phyloP scores from a whole-genome alignment of 345 rosid genomes.

The Turritis glabra region DNA sequence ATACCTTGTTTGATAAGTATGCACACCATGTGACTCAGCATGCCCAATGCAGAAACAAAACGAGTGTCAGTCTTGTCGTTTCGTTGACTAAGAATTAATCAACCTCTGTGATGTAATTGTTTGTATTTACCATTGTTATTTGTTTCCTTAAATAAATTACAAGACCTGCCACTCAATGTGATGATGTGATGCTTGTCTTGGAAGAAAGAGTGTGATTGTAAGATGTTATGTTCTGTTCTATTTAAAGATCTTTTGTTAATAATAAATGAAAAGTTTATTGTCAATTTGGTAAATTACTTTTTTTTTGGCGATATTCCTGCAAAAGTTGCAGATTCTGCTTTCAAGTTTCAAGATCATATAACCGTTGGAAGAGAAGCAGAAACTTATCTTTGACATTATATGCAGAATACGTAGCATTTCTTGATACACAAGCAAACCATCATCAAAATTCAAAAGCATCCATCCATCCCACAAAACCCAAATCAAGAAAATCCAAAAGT shows the following conservation, averaged over 20 bases:
- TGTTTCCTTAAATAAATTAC: constrained; percentile 5
- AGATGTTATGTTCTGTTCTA: not conserved
- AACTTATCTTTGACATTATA: constrained; percentile 25
- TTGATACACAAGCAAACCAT: constrained; percentile 31
- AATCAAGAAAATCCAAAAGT: constrained; percentile 10
- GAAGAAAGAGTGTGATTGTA: not conserved
- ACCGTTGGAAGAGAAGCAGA: not conserved
- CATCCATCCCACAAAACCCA: constrained; percentile 24
- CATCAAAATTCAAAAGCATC: constrained; percentile 23
- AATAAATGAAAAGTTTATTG: not conserved
- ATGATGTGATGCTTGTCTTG: not conserved
- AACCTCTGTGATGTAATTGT: not conserved
- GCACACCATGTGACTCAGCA: constrained; percentile 34
- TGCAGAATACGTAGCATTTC: constrained; percentile 27
- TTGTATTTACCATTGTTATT: not conserved
- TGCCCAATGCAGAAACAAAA: constrained; percentile 6
- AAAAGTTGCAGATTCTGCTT: not conserved
- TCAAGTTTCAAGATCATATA: not conserved
- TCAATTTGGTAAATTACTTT: not conserved
- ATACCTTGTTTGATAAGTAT: constrained; percentile 35
- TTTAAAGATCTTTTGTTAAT: not conserved
- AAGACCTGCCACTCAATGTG: not conserved
- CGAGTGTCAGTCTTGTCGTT: constrained; percentile 28
- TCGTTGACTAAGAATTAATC: constrained; percentile 26
- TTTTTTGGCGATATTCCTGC: not conserved